Conservation (phyloP, 352 stramenopile species). For the Phytophthora idaei region DNA sequence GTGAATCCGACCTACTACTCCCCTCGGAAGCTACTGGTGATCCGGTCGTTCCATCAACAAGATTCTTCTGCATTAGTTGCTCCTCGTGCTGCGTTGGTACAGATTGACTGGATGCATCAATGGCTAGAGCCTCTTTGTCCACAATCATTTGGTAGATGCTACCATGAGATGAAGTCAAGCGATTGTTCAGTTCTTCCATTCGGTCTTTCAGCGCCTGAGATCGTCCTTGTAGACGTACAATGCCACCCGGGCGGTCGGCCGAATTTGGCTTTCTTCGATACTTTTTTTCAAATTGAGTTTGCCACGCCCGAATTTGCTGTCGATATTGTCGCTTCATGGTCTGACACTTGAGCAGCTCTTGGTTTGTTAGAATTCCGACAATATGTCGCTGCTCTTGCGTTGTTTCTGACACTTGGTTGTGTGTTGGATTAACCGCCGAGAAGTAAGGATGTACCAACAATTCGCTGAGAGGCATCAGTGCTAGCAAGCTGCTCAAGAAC, state of each 20-base stretch:
- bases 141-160: slow-evolving; percentile 44
- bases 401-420: background rate
- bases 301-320: slow-evolving; percentile 54
- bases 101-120: slow-evolving; percentile 5
- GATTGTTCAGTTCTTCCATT: slow-evolving; percentile 44
- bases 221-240: slow-evolving; percentile 44
- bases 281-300: slow-evolving; percentile 61
- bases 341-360: slow-evolving; percentile 51
- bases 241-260: slow-evolving; percentile 39
- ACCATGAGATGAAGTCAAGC: slow-evolving; percentile 23
- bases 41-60: background rate
- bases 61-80: slow-evolving; percentile 1
- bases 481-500: slow-evolving; percentile 43
- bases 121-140: slow-evolving; percentile 7
- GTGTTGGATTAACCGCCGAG: slow-evolving; percentile 2
- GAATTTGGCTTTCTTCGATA: slow-evolving; percentile 49
- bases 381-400: slow-evolving; percentile 37
- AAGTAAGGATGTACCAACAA: slow-evolving; percentile 29
- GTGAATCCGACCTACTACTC: slow-evolving; percentile 13
- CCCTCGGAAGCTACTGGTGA: background rate
- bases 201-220: slow-evolving; percentile 44
- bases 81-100: slow-evolving; percentile 1
- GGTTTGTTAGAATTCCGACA: slow-evolving; percentile 41
- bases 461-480: slow-evolving; percentile 15
- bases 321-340: slow-evolving; percentile 40